Base-by-base conservation (phyloP, 805 yeast genomes). In the Wickerhamiella sorbophila region DNA sequence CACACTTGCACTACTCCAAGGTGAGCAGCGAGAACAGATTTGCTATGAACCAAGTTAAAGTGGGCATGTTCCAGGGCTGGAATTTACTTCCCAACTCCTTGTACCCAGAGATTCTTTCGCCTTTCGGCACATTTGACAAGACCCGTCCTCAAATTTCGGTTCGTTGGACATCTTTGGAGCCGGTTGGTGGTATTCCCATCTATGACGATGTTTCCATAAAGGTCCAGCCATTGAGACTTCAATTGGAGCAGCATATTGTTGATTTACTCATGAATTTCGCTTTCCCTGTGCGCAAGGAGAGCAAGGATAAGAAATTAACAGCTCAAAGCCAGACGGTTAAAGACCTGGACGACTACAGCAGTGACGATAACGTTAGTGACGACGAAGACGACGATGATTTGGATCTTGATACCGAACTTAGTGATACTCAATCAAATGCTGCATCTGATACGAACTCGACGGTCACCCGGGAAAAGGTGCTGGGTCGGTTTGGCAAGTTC, bases 171-270 rank as follows among this genome's bases (percentile, higher is more conserved):
- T 73, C 81, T 77, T 72, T 79, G 40, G 74, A 72, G 42, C 85
- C 94, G 0, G 79, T 88, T 43, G 97, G 95, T 26, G 97, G 97
- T 9, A 85, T 87, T 39, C 72, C 81, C n/a, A 77, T 87, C 19
- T 66, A 87, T 61, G 76, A 75, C 45, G 63, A 70, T 39, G 77
- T 84, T 19, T 72, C 72, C 31, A 65, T 83, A 16, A 58, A 62
- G 1, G 57, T 84, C 15, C 69, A 71, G 40, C 95, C 95, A 1
- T 52, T 87, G 46, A 74, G 73, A 45, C 51, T 88, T 2, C 80
- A 78, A 48, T 57, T 88, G 31, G 96, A 87, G 46, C 81, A 79
- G 48, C 64, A 62, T 1, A 74, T 87, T 0, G 79, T 86, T 1
- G 70, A 69, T 32, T 71, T 69, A 49, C 56, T 87, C 20, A 64